Percentiles rank a stretch among this genome's conserved stretches.
Evolutionary conservation across 805 yeast genomes (phyloP).

Genomic region (Metschnikowia aberdeeniae): DNA sequence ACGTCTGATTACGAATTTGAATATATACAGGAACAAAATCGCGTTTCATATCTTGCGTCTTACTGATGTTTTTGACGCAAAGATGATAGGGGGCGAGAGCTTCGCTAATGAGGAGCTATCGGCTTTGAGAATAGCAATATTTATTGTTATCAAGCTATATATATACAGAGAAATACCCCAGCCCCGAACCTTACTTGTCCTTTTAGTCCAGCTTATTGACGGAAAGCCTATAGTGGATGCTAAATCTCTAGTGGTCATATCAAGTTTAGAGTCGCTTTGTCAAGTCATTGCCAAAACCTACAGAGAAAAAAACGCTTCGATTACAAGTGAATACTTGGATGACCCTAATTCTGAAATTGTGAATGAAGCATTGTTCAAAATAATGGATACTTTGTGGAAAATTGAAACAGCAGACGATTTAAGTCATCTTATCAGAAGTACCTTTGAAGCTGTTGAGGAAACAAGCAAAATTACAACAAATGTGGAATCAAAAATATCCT

Average conservation of each 20-base stretch:
- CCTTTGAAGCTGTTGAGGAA: constrained; percentile 11
- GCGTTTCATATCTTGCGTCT: not conserved
- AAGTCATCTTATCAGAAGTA: constrained; percentile 28
- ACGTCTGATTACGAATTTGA: not conserved
- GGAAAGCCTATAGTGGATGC: constrained; percentile 8
- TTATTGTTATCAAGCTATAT: constrained; percentile 46
- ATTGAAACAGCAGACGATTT: constrained; percentile 47
- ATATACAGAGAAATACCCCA: constrained; percentile 35
- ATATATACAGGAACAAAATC: not conserved
- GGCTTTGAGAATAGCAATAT: constrained; percentile 51
- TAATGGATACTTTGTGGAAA: constrained; percentile 35
- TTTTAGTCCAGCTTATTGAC: constrained; percentile 10
- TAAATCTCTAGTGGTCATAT: constrained; percentile 4
- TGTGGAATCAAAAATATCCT: constrained; percentile 12
- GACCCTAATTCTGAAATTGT: not conserved
- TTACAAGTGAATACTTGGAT: not conserved
- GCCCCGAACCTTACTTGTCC: constrained; percentile 6
- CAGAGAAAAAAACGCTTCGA: not conserved
- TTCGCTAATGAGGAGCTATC: constrained; percentile 37
- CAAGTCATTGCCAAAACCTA: constrained; percentile 3
- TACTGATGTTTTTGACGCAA: not conserved
- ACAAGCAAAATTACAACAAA: constrained; percentile 10
- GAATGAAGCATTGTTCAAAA: constrained; percentile 1
- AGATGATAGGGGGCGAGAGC: constrained; percentile 3
- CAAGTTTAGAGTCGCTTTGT: constrained; percentile 11